These are phyloP conservation scores for Arachnomyces sp. DNA, from an alignment of 2,329 filamentous ascomycete genomes.

Conservation along the genomic window DNA sequence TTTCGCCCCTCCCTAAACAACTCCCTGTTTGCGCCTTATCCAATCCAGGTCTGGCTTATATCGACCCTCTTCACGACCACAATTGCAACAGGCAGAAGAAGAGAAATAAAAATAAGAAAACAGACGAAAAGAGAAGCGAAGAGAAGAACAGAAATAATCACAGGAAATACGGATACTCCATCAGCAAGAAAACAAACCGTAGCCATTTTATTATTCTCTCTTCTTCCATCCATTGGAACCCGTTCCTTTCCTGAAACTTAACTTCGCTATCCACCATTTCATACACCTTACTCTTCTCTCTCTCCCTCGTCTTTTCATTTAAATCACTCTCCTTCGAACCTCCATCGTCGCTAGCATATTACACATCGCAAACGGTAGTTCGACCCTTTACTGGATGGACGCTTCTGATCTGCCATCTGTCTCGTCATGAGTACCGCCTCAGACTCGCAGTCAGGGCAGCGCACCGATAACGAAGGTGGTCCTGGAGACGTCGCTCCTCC, in stretches of 20 bases:
- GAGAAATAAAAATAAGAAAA: too few relatives aligned
- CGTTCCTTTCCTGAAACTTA: neutral
- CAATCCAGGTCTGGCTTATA: too few relatives aligned
- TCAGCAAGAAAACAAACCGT: too few relatives aligned
- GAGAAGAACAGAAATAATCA: too few relatives aligned
- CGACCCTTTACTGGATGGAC: conserved; percentile 20
- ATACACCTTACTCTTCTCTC: conserved; percentile 6
- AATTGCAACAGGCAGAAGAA: too few relatives aligned
- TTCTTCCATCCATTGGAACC: neutral
- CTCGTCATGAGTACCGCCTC: conserved; percentile 28
- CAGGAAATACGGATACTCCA: too few relatives aligned
- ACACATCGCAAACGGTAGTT: conserved; percentile 1
- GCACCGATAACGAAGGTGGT: conserved; percentile 8
- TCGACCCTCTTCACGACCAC: too few relatives aligned
- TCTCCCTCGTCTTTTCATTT: conserved; percentile 9
- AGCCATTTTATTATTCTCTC: neutral
- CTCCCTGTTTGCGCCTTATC: too few relatives aligned
- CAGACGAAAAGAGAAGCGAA: too few relatives aligned
- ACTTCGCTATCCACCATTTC: neutral
- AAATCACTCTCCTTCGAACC: neutral
- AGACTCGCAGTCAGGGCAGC: conserved; percentile 15
- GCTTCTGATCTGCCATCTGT: conserved; percentile 3
- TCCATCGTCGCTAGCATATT: too few relatives aligned
- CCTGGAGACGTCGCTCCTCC: conserved; percentile 2
- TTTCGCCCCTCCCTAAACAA: too few relatives aligned